Evolutionary conservation across 2,329 filamentous ascomycete species (phyloP).

Genomic region (Pseudogymnoascus verrucosus): DNA sequence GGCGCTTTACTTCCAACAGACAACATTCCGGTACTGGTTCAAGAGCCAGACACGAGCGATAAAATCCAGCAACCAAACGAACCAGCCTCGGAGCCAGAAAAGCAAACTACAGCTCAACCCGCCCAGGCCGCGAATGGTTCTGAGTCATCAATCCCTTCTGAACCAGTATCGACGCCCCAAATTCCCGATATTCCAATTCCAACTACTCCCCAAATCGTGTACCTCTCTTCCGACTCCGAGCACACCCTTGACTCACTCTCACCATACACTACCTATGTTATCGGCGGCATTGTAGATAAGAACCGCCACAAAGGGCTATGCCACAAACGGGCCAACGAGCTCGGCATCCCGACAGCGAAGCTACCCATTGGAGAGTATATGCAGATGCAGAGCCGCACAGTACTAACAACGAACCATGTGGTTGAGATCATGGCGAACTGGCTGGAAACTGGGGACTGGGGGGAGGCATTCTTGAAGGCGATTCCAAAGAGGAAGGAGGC

Average conservation of each 20-base stretch:
- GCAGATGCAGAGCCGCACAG: slow-evolving; percentile 76
- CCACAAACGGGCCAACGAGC: slow-evolving; percentile 68
- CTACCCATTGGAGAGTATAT: slow-evolving; percentile 94
- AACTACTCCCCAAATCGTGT: slow-evolving; percentile 58
- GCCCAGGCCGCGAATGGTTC: neutral
- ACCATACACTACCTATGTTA: slow-evolving; percentile 83
- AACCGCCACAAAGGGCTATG: slow-evolving; percentile 95
- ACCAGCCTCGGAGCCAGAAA: neutral
- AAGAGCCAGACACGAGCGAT: slow-evolving; percentile 20
- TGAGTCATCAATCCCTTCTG: neutral
- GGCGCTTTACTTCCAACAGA: neutral
- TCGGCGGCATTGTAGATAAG: slow-evolving; percentile 91
- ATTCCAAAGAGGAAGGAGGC: slow-evolving; percentile 89
- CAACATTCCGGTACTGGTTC: slow-evolving; percentile 12
- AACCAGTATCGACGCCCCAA: neutral
- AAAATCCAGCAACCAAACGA: slow-evolving; percentile 21
- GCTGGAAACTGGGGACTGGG: slow-evolving; percentile 89
- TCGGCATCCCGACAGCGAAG: slow-evolving; percentile 78
- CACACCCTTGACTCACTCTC: slow-evolving; percentile 75
- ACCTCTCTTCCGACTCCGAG: slow-evolving; percentile 86
- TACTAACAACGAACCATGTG: slow-evolving; percentile 91
- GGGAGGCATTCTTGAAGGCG: slow-evolving; percentile 74
- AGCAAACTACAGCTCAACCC: neutral
- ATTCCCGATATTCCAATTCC: neutral
- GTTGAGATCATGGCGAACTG: slow-evolving; percentile 93